A percentile compares a stretch with the other conserved stretches of the same genome.
Conservation (phyloP, 140 eudicot genomes). For the Anethum foeniculum region DNA sequence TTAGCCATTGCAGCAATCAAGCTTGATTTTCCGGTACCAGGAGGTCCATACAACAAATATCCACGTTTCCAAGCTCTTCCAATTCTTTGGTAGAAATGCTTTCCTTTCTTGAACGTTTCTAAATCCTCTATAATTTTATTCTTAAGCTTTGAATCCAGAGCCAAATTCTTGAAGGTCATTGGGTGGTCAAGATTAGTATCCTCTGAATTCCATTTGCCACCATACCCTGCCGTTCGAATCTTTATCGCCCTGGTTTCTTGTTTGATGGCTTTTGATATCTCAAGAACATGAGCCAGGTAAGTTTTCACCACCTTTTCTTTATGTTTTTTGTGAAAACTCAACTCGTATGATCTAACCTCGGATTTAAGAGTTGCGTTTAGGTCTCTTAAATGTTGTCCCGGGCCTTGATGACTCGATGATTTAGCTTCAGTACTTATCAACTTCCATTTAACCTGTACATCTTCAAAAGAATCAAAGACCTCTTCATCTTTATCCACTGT, state of each 20-base stretch:
- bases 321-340: conserved; percentile 13
- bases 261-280: conserved; percentile 7
- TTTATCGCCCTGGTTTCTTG: conserved; percentile 4
- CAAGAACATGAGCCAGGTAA: not conserved
- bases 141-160: conserved; percentile 34
- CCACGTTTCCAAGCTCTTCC: conserved; percentile 34
- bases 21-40: conserved; percentile 52
- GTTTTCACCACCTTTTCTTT: conserved; percentile 8
- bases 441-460: conserved; percentile 5
- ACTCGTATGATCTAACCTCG: conserved; percentile 10
- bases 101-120: conserved; percentile 30
- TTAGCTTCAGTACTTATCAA: not conserved
- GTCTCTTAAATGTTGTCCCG: not conserved
- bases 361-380: not conserved
- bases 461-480: not conserved
- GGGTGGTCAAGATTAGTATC: conserved; percentile 35
- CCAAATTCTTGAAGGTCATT: conserved; percentile 47
- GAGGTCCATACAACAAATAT: conserved; percentile 30
- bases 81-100: conserved; percentile 33
- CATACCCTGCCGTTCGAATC: conserved; percentile 1
- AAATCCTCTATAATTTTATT: conserved; percentile 32
- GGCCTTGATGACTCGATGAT: not conserved
- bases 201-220: conserved; percentile 6
- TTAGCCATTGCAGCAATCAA: conserved; percentile 50
- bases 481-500: conserved; percentile 9